Conservation (phyloP, 768 basidiomycete genomes). For the Podaxis sp. region DNA sequence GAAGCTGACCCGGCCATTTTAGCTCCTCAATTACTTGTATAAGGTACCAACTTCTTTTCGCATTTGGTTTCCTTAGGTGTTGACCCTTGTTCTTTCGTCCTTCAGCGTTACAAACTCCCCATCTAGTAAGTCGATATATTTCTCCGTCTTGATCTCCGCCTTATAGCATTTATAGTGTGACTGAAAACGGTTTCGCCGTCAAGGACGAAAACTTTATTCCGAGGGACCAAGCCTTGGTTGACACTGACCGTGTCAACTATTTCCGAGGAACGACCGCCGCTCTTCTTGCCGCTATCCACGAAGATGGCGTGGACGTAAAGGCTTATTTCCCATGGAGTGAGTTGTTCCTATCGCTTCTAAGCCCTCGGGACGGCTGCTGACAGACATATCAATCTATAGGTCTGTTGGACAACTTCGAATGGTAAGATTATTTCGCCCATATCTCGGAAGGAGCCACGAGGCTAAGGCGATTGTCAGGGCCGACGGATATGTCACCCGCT, state of each 20-base stretch:
- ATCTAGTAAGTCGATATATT: conserved; percentile 31
- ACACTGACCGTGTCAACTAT: conserved; percentile 66
- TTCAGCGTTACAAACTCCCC: conserved; percentile 40
- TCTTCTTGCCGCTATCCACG: conserved; percentile 54
- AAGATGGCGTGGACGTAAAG: conserved; percentile 63
- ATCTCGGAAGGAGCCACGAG: neutral
- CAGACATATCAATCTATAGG: conserved; percentile 33
- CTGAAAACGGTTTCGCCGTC: conserved; percentile 73
- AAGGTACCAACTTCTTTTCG: conserved; percentile 41
- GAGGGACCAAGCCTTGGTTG: conserved; percentile 51
- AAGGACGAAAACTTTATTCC: conserved; percentile 60
- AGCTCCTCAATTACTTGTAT: conserved; percentile 70
- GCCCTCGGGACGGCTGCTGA: neutral
- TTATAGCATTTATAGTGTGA: conserved; percentile 43
- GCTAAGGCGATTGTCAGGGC: conserved; percentile 35
- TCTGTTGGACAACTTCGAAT: conserved; percentile 73
- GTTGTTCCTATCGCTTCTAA: conserved; percentile 21
- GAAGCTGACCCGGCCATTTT: conserved; percentile 8
- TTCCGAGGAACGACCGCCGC: conserved; percentile 59
- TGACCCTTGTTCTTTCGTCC: conserved; percentile 34
- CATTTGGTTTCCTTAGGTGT: conserved; percentile 22
- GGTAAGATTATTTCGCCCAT: conserved; percentile 31
- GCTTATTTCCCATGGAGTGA: conserved; percentile 71
- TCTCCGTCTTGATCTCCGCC: conserved; percentile 9
- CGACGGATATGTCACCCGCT: conserved; percentile 68